Percentiles rank a stretch among this genome's conserved stretches.
phyloP scores from a whole-genome alignment of 1,284 basidiomycete genomes.

The Apiotrichum sp. region DNA sequence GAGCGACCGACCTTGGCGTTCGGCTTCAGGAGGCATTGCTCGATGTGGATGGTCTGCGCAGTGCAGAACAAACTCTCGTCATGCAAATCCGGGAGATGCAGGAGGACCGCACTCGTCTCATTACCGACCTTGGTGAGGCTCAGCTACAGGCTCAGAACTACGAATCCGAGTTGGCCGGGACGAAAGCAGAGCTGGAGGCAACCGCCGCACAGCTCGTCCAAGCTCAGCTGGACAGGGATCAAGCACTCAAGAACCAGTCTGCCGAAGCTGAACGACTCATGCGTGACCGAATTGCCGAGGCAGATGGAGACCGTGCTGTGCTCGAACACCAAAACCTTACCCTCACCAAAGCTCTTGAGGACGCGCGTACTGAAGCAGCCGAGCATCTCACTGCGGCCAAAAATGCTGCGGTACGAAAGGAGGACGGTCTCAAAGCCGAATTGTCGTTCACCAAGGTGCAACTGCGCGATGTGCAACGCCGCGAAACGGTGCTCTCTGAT shows the following conservation, averaged over 20 bases:
- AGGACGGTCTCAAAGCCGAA: constrained; percentile 46
- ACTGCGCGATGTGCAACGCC: constrained; percentile 39
- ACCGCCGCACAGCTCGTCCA: constrained; percentile 58
- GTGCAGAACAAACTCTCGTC: constrained; percentile 51
- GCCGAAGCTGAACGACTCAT: constrained; percentile 75
- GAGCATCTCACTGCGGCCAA: constrained; percentile 40
- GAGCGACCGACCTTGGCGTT: constrained; percentile 52
- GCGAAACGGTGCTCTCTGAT: constrained; percentile 39
- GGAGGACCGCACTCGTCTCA: constrained; percentile 63
- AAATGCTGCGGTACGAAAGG: constrained; percentile 39
- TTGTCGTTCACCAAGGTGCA: constrained; percentile 43
- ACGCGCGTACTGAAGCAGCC: constrained; percentile 33
- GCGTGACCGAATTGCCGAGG: constrained; percentile 80
- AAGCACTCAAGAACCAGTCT: constrained; percentile 64
- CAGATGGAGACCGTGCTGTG: constrained; percentile 82
- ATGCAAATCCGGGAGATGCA: constrained; percentile 60
- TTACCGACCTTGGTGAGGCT: constrained; percentile 67
- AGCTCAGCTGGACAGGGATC: constrained; percentile 65
- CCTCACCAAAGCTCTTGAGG: constrained; percentile 52
- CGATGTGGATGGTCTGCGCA: constrained; percentile 54
- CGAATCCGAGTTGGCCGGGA: constrained; percentile 59
- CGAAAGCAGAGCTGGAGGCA: constrained; percentile 40
- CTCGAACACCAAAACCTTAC: constrained; percentile 79
- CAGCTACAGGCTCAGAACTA: constrained; percentile 64
- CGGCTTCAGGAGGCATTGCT: constrained; percentile 57